phyloP scores from a whole-genome alignment of 1,284 basidiomycete genomes.

The Cryptococcus neoformans region DNA sequence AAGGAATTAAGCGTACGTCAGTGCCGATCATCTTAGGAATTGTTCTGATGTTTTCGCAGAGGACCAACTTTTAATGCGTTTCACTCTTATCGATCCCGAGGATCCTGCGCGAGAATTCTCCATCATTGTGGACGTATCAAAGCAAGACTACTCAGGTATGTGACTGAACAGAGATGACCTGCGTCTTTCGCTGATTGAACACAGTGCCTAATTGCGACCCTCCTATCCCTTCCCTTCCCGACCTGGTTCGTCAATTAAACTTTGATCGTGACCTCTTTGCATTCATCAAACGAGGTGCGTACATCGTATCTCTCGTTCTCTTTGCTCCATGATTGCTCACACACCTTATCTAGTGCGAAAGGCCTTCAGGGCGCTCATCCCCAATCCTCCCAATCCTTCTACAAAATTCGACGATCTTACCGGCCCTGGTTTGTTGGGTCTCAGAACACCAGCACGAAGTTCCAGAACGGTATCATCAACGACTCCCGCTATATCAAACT shows the following conservation, averaged over 20 bases:
- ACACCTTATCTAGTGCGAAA: conserved; percentile 24
- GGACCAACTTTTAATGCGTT: conserved; percentile 69
- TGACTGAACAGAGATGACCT: neutral
- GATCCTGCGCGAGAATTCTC: conserved; percentile 64
- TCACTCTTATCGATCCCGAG: conserved; percentile 61
- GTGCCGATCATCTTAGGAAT: neutral
- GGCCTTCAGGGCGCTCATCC: conserved; percentile 28
- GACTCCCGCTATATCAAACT: neutral
- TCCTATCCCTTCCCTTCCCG: conserved; percentile 30
- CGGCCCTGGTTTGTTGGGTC: conserved; percentile 19
- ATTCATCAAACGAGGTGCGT: conserved; percentile 47
- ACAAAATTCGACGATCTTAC: conserved; percentile 29
- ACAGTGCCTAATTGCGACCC: conserved; percentile 46
- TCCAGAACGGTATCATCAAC: conserved; percentile 1
- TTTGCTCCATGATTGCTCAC: neutral
- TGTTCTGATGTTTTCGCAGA: conserved; percentile 31
- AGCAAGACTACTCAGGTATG: conserved; percentile 63
- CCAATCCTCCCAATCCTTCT: conserved; percentile 17
- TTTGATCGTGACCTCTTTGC: conserved; percentile 38
- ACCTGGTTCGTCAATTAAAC: conserved; percentile 43
- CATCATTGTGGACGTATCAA: conserved; percentile 69
- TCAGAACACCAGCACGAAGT: conserved; percentile 11
- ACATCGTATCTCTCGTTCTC: neutral
- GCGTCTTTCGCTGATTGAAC: neutral
- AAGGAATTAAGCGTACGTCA: conserved; percentile 64